Evolutionary conservation across 768 basidiomycete species (phyloP).

Genomic region (Serendipita vermifera): DNA sequence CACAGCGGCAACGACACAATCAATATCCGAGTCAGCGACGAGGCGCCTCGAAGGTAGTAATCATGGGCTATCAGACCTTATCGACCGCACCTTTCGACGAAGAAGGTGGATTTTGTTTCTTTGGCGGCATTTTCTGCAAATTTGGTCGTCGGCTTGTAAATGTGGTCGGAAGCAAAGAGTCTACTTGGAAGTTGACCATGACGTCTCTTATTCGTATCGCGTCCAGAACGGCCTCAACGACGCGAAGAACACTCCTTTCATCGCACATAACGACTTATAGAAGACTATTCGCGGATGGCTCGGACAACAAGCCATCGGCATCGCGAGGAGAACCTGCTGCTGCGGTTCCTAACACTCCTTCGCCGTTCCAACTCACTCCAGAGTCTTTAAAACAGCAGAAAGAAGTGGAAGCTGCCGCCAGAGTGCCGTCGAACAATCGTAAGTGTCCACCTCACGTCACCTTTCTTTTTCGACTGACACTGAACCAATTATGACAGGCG

Average conservation of each 20-base stretch:
- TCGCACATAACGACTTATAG: too few species aligned
- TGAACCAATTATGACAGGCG: background rate
- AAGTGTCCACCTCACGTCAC: background rate
- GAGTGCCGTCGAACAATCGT: conserved; percentile 2
- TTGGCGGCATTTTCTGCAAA: conserved; percentile 54
- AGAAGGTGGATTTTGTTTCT: conserved; percentile 45
- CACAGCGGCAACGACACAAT: conserved; percentile 21
- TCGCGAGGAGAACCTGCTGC: background rate
- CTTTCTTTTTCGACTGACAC: background rate
- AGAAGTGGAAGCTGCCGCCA: background rate
- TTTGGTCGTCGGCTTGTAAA: too few species aligned
- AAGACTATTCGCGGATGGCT: too few species aligned
- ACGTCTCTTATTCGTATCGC: too few species aligned
- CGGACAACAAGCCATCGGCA: too few species aligned
- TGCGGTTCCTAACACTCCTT: conserved; percentile 6
- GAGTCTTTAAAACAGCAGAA: background rate
- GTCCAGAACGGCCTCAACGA: too few species aligned
- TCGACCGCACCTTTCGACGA: conserved; percentile 67
- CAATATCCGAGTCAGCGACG: conserved; percentile 20
- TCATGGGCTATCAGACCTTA: conserved; percentile 40
- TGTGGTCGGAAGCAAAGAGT: too few species aligned
- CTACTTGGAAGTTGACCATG: too few species aligned
- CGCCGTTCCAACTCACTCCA: conserved; percentile 1
- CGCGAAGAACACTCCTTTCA: too few species aligned
- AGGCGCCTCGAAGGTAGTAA: background rate